Conservation (phyloP, 257 asterid species). For the Nicotiana obtusifolia region DNA sequence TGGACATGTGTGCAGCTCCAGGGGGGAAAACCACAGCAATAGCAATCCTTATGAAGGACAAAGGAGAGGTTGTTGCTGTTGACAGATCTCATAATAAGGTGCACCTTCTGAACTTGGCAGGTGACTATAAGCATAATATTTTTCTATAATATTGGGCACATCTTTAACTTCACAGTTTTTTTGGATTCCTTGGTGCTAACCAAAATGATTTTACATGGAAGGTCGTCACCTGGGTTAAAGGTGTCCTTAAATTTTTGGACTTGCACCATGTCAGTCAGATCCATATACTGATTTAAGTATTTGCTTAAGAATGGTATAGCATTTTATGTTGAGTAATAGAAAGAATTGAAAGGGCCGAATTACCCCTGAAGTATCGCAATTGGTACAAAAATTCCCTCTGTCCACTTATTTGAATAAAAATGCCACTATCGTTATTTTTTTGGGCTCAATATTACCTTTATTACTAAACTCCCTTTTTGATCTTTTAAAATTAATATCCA, state of each 20-base stretch:
- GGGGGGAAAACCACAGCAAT: constrained; percentile 98
- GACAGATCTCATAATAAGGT: constrained; percentile 99
- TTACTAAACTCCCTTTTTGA: too few species aligned
- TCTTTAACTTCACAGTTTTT: neutral
- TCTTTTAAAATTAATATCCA: too few species aligned
- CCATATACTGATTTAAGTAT: neutral
- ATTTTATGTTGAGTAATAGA: neutral
- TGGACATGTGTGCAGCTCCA: constrained; percentile 99
- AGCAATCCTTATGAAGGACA: constrained; percentile 93
- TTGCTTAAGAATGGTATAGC: neutral
- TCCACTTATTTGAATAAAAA: too few species aligned
- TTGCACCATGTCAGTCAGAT: neutral
- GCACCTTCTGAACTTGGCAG: constrained; percentile 56
- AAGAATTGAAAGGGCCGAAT: too few species aligned
- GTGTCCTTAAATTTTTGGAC: neutral
- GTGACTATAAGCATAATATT: constrained; percentile 25
- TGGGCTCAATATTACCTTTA: too few species aligned
- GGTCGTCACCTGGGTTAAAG: neutral
- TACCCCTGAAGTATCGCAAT: too few species aligned
- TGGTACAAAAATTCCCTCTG: too few species aligned
- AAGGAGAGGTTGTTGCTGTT: constrained; percentile 79
- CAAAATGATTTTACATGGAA: neutral
- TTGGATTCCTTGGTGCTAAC: neutral
- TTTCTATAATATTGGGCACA: neutral
- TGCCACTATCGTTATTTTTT: too few species aligned